Base-by-base conservation (phyloP, 768 basidiomycete genomes). In the Leccinellum albellum region DNA sequence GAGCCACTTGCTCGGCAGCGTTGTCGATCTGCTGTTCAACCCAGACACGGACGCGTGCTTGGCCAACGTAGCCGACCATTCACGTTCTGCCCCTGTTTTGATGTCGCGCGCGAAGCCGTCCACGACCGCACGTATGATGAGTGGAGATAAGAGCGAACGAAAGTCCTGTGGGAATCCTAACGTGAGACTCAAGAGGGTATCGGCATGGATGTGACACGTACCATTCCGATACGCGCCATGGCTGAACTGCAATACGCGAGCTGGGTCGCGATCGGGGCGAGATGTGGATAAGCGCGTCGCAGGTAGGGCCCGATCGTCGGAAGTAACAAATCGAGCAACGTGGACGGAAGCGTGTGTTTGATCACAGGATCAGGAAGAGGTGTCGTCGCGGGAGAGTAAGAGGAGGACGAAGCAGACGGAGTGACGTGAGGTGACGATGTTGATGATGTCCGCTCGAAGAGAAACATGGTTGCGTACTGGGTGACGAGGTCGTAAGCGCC, bases 181-280 rank as follows among this genome's bases (percentile, higher is more conserved):
- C 10, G 28, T 45, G 58, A 59, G 7, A 21, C 23, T 12, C 29
- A 17, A 31, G 31, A 15, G 15, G 15, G 21, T 14, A 31, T 32
- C 28, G 20, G 24, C 28, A 51, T n/a, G 46, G 23, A 46, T 24
- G 23, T 17, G 42, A 26, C 46, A 61, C 72, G 9, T 42, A 72
- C 95, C 64, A 96, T 79, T 0, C 96, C 96, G 15, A 96, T 82
- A n/a, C 94, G 85, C 0, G 91, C 81, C 66, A 97, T 97, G 1
- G 94, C 94, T 17, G 86, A 84, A 8, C 94, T 86, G 69, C 95
- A 97, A 72, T 98, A 98, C 13, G 90, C 89, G 46, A 98, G 81
- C 65, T 98, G 96, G 0, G 94, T 96, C 56, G 97, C 94, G 79
- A 33, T 95, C 85, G 21, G 92, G 81, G 61, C 96, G 79, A 23